Base-by-base conservation (phyloP, 1,139 yeast species). In the Candida freyschussii region DNA sequence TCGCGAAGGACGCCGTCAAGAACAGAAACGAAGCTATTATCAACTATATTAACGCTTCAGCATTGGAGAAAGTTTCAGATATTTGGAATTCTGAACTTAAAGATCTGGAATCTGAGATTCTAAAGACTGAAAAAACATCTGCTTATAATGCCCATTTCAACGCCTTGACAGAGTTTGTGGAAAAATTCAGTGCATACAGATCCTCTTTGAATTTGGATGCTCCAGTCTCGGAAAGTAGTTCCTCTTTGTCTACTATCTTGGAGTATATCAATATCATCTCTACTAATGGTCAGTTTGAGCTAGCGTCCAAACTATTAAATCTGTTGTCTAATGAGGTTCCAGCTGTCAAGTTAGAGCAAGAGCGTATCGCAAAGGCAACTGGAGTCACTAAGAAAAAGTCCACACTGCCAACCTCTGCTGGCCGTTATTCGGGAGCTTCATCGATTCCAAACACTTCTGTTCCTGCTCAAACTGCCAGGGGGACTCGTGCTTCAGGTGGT, bases 41-140 rank as follows among this genome's bases (percentile, higher is more conserved):
- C 24, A 78, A 93, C 50, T 91, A 80, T 57, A 67, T 86, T 46
- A 85, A 89, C 11, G 96, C 96, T 24, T 73, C 78, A 29, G 78
- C 91, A 13, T 66, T 89, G 33, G 93, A 83, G 43, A 84, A 80
- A 53, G 78, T 85, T 33, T 76, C 95, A 3, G 60, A 67, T 13
- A 73, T 93, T 43, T 93, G 98, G 99, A 69, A 85, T 36, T 64
- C 72, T 26, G 98, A 91, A 56, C 63, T 86, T 44, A 69, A 75
- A 15, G 65, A 59, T 0, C 60, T 70, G 39, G 95, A 89, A 59
- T 50, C 60, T 9, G 63, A 65, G 36, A 63, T 75, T 37, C 61
- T 78, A 43, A 58, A 65, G 36, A 56, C 67, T 6, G 59, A 65
- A 17, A 58, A 63, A 21, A 62, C 60, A 16, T 69, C 86, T n/a